Evolutionary conservation across 495 filamentous ascomycete species (phyloP).

Genomic region (Paragyromitra xinjiangensis): DNA sequence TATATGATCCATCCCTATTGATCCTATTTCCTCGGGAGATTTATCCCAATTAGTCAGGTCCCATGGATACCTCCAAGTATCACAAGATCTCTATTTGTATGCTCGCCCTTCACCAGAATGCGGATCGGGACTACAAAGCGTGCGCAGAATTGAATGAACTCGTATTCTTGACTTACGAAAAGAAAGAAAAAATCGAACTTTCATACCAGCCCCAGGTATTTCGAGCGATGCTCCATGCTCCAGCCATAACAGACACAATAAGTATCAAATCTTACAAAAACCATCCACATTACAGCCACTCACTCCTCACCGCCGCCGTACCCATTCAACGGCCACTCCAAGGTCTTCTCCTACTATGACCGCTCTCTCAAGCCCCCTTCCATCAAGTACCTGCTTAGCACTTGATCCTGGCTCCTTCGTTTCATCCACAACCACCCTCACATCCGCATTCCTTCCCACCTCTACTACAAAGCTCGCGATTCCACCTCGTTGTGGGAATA

Average conservation of each 20-base stretch:
- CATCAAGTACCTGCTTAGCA: conserved; percentile 20
- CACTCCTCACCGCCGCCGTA: conserved; percentile 19
- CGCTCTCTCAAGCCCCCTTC: conserved; percentile 36
- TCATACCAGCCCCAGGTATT: background rate
- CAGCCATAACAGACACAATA: background rate
- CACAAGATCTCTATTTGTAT: no score
- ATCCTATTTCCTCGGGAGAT: no score
- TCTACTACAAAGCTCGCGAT: conserved; percentile 33
- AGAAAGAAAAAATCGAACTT: background rate
- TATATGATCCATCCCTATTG: no score
- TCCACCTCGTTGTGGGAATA: conserved; percentile 36
- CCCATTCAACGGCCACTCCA: conserved; percentile 48
- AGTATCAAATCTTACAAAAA: background rate
- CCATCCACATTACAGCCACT: background rate
- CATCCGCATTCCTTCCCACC: conserved; percentile 47
- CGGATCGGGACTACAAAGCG: no score
- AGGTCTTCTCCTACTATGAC: conserved; percentile 41
- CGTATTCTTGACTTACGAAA: background rate
- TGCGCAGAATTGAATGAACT: background rate
- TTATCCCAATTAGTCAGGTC: no score
- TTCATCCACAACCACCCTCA: conserved; percentile 35
- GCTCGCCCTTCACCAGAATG: no score
- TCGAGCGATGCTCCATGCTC: conserved; percentile 1
- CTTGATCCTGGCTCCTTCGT: conserved; percentile 1
- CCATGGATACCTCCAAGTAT: no score